Base-by-base conservation (phyloP, 2,329 filamentous ascomycete genomes). In the Magnaporthiopsis incrustans region DNA sequence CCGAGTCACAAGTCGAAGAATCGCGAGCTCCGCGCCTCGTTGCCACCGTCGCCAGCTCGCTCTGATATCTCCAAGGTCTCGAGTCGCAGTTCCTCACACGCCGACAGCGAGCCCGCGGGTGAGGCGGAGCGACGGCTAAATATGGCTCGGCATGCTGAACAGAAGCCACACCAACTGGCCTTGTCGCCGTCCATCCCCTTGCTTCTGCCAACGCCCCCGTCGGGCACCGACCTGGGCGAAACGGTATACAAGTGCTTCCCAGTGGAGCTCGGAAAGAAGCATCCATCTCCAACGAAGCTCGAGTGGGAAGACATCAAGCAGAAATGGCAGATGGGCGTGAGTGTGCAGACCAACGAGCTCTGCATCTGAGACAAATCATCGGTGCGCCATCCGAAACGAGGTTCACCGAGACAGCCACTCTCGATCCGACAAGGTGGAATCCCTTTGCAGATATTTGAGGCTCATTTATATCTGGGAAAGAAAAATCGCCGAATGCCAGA, bases 251-350 rank as follows among this genome's bases (percentile, higher is more conserved):
- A n/a, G 44, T 53, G 44, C 44, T 53, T 53, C 44, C 44, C 44
- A 11, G 44, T 53, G 22, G 44, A 53, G 18, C 44, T 8, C 18
- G 44, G 44, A 10, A 62, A 62, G 25, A 62, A 62, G n/a, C 61
- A 62, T 27, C 61, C 61, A 14, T 62, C 61, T 7, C 61, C 61
- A 18, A 62, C 61, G 3, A 62, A 62, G 56, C 50, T 30, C 7
- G 61, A 62, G 27, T 62, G 61, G 61, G 53, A 62, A 4, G 35
- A n/a, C 22, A 27, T 60, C 26, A n/a, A 35, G 27, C 26, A 32
- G 58, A 27, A 60, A 11, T 60, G 58, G 58, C 58, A 60, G n/a
- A n/a, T 53, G 44, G 44, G 44, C 7, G 44, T n/a, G 58, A 35
- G 27, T 3, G 27, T 58, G 12, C 57, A 58, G 1, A 30, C 25